Conservation (phyloP, 495 filamentous ascomycete genomes). For the Hypoxylon intermedium region DNA sequence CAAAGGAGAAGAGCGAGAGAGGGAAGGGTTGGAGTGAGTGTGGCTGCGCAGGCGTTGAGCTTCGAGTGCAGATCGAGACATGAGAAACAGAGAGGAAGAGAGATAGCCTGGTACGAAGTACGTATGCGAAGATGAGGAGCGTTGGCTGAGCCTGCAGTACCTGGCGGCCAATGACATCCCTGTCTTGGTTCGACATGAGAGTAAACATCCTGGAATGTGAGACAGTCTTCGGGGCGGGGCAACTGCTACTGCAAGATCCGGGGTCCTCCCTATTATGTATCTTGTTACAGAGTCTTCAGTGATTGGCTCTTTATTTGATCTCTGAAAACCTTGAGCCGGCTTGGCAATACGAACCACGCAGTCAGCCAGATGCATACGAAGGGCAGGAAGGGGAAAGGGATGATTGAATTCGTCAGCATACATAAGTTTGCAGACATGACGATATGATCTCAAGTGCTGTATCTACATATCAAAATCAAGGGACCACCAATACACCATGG, state of each 20-base stretch:
- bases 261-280: constrained; percentile 3
- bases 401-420: not conserved
- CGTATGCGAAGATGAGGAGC: not conserved
- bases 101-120: too few species aligned
- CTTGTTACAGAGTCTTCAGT: constrained; percentile 7
- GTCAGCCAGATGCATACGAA: too few species aligned
- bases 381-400: too few species aligned
- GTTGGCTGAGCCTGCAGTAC: not conserved
- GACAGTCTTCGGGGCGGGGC: constrained; percentile 11
- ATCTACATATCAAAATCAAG: not conserved
- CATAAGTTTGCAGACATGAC: not conserved
- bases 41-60: constrained; percentile 26
- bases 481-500: not conserved
- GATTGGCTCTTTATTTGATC: not conserved
- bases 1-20: not conserved
- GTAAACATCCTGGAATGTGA: not conserved
- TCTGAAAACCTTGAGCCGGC: constrained; percentile 19
- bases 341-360: constrained; percentile 13
- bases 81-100: not conserved
- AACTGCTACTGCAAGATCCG: constrained; percentile 18
- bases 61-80: constrained; percentile 2
- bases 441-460: too few species aligned
- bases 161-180: constrained; percentile 16
- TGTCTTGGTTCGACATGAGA: constrained; percentile 12
- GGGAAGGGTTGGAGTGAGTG: not conserved